Conservation (phyloP, 2,329 filamentous ascomycete genomes). For the Monosporascus ibericus region DNA sequence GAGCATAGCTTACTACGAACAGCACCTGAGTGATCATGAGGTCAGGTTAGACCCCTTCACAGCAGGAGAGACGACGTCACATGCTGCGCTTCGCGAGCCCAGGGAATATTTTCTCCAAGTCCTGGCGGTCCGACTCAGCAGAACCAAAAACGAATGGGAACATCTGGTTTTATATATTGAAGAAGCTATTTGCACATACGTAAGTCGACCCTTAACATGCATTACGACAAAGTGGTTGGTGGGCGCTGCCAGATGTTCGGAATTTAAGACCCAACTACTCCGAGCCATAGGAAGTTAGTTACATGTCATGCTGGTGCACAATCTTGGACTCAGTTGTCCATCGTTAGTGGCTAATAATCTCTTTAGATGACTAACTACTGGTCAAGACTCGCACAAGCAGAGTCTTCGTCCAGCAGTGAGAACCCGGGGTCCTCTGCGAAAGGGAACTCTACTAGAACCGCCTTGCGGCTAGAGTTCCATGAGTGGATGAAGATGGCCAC, state of each 20-base stretch:
- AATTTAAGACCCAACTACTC: no score
- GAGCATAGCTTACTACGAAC: constrained; percentile 4
- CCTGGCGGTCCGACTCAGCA: not conserved
- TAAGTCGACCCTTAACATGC: not conserved
- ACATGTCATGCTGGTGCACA: not conserved
- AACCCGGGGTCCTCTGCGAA: not conserved
- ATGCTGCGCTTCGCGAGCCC: not conserved
- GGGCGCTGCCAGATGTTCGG: no score
- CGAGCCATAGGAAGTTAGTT: not conserved
- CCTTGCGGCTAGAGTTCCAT: constrained; percentile 2
- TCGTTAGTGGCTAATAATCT: not conserved
- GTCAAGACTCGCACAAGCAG: not conserved
- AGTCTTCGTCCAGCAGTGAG: not conserved
- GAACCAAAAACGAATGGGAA: constrained; percentile 2
- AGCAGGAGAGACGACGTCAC: not conserved
- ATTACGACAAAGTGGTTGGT: no score
- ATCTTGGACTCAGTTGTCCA: not conserved
- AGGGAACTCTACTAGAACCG: not conserved
- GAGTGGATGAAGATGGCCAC: constrained; percentile 4
- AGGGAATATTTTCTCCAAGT: constrained; percentile 6
- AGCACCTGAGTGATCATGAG: not conserved
- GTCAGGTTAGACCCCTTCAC: constrained; percentile 2
- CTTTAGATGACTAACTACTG: constrained; percentile 1
- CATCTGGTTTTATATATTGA: not conserved
- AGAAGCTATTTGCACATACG: constrained; percentile 2